Evolutionary conservation across 805 yeast genomes (phyloP).

Genomic region (Candida sanyiensis): DNA sequence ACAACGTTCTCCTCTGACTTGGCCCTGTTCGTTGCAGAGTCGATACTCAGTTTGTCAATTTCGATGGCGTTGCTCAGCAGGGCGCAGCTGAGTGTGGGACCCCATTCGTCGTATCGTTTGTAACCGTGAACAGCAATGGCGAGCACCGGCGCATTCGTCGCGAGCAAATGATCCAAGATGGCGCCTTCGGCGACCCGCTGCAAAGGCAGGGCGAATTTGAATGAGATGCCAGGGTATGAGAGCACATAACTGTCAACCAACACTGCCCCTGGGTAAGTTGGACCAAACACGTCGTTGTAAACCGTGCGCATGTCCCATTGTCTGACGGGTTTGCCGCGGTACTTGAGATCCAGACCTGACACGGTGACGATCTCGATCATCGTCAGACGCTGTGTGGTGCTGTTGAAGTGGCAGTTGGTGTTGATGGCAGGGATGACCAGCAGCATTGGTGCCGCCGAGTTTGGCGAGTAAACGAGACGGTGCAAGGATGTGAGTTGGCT

Average conservation of each 20-base stretch:
- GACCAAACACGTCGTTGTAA: conserved; percentile 55
- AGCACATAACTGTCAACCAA: conserved; percentile 28
- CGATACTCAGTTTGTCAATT: conserved; percentile 11
- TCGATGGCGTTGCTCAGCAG: conserved; percentile 14
- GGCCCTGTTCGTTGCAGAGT: neutral
- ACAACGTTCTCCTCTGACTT: neutral
- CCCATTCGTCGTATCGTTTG: conserved; percentile 23
- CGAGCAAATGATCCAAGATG: conserved; percentile 8
- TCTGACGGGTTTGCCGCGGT: conserved; percentile 14
- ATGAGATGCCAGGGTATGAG: conserved; percentile 53
- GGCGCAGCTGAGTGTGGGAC: conserved; percentile 4
- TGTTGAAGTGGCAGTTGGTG: conserved; percentile 7
- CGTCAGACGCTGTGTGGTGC: conserved; percentile 8
- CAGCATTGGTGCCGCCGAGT: conserved; percentile 3
- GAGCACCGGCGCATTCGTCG: conserved; percentile 10
- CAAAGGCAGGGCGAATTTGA: conserved; percentile 33
- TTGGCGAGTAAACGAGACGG: conserved; percentile 4
- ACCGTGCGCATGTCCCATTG: conserved; percentile 35
- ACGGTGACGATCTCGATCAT: conserved; percentile 15
- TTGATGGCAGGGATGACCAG: neutral
- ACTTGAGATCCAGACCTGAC: conserved; percentile 8
- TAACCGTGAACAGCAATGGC: conserved; percentile 16
- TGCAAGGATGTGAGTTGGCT: neutral
- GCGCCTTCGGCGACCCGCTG: conserved; percentile 5
- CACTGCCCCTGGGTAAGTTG: conserved; percentile 51